phyloP scores from a whole-genome alignment of 2,329 filamentous ascomycete genomes.

The Talaromyces funiculosus region DNA sequence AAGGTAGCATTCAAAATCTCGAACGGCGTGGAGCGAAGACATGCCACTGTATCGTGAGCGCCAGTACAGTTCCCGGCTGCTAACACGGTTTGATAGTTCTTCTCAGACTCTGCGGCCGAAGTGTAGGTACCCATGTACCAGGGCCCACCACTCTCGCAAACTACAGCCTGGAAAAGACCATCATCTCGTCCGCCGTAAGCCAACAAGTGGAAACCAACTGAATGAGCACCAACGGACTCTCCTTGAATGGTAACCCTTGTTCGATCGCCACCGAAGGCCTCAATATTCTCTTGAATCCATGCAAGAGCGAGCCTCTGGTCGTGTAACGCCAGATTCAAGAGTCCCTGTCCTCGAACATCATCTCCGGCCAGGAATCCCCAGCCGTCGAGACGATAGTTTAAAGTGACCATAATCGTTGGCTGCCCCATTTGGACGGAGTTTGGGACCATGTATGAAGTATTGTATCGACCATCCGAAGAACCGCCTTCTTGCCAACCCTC shows the following conservation, averaged over 20 bases:
- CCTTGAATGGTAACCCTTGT: neutral
- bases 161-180: neutral
- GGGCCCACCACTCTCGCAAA: neutral
- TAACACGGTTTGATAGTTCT: neutral
- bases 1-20: neutral
- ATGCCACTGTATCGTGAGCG: neutral
- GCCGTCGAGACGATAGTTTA: neutral
- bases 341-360: neutral
- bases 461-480: neutral
- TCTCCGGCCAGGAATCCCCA: neutral
- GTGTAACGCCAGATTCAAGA: neutral
- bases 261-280: neutral
- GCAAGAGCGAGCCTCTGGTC: neutral
- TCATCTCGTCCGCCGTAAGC: neutral
- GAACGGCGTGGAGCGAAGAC: neutral
- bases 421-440: neutral
- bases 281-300: neutral
- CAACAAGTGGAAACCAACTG: neutral
- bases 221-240: neutral
- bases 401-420: neutral
- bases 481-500: neutral
- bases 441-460: neutral
- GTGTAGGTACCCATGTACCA: neutral
- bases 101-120: neutral
- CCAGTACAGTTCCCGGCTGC: neutral